Conservation (phyloP, 164 flowering plant genomes). For the Magnolia kwangsiensis region DNA sequence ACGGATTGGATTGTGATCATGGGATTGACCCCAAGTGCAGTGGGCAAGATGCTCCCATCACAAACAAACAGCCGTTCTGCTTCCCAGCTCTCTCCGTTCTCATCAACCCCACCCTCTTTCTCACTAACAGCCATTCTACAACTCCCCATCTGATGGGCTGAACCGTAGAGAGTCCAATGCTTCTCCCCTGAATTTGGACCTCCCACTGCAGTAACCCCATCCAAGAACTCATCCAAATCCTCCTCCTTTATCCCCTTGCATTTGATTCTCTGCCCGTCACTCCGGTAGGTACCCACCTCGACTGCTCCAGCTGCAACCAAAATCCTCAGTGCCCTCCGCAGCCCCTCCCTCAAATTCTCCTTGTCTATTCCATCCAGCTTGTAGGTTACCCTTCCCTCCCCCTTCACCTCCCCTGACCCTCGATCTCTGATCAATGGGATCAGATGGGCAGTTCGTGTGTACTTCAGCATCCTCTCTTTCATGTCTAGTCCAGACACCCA, state of each 20-base stretch:
- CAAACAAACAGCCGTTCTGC: slow-evolving; percentile 39
- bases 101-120: slow-evolving; percentile 38
- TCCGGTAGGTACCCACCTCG: slow-evolving; percentile 38
- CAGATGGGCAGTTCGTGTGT: slow-evolving; percentile 30
- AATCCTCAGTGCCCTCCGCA: slow-evolving; percentile 31
- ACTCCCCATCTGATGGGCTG: slow-evolving; percentile 49
- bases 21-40: slow-evolving; percentile 45
- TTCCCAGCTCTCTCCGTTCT: slow-evolving; percentile 51
- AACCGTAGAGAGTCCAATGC: slow-evolving; percentile 23
- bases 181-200: slow-evolving; percentile 19
- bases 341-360: slow-evolving; percentile 31
- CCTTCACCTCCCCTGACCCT: slow-evolving; percentile 35
- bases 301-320: slow-evolving; percentile 45
- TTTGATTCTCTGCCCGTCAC: slow-evolving; percentile 33
- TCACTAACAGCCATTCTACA: slow-evolving; percentile 40
- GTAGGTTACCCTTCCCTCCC: slow-evolving; percentile 30
- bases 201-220: slow-evolving; percentile 18
- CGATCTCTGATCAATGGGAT: slow-evolving; percentile 33
- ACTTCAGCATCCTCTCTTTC: slow-evolving; percentile 31
- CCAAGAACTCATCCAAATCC: slow-evolving; percentile 36
- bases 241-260: slow-evolving; percentile 28
- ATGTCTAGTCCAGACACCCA: slow-evolving; percentile 42
- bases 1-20: slow-evolving; percentile 48
- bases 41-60: slow-evolving; percentile 43
- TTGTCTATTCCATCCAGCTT: slow-evolving; percentile 20